Conservation (phyloP, 257 asterid genomes). For the Phtheirospermum japonicum region DNA sequence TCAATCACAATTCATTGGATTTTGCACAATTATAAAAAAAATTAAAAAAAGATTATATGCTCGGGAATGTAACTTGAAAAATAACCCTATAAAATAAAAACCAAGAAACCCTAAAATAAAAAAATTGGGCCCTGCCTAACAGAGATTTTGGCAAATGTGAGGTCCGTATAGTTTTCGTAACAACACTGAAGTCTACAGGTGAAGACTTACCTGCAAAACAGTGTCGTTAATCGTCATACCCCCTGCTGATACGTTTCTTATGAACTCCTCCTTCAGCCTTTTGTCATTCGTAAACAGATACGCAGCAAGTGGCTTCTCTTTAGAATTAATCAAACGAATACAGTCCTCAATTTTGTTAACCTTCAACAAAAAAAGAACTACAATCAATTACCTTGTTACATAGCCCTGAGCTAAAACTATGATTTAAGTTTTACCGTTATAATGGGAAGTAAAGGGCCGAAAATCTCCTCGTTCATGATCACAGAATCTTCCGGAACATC, state of each 20-base stretch:
- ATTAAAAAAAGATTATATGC: too few species aligned
- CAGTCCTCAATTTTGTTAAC: slow-evolving; percentile 63
- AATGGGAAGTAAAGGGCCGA: slow-evolving; percentile 90
- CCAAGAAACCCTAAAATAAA: too few species aligned
- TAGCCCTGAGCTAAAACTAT: neutral
- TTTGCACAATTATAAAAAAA: too few species aligned
- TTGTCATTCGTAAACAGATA: slow-evolving; percentile 71
- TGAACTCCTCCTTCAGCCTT: slow-evolving; percentile 57
- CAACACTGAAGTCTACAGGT: neutral
- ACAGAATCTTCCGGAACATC: slow-evolving; percentile 67
- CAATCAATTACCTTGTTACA: neutral
- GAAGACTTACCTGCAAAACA: slow-evolving; percentile 51
- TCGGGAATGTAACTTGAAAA: too few species aligned
- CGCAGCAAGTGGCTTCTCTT: slow-evolving; percentile 90
- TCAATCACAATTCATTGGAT: too few species aligned
- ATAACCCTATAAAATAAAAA: too few species aligned
- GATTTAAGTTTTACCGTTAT: slow-evolving; percentile 48
- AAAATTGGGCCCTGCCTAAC: too few species aligned
- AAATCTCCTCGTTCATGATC: slow-evolving; percentile 86
- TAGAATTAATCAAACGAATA: slow-evolving; percentile 47
- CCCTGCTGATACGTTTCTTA: slow-evolving; percentile 65
- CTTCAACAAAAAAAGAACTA: slow-evolving; percentile 31
- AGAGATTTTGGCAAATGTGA: too few species aligned
- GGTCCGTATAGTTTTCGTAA: too few species aligned
- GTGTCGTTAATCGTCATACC: slow-evolving; percentile 68